Evolutionary conservation across 371 early-diverging fungal genomes (phyloP).

Genomic region (Mortierella sp.): DNA sequence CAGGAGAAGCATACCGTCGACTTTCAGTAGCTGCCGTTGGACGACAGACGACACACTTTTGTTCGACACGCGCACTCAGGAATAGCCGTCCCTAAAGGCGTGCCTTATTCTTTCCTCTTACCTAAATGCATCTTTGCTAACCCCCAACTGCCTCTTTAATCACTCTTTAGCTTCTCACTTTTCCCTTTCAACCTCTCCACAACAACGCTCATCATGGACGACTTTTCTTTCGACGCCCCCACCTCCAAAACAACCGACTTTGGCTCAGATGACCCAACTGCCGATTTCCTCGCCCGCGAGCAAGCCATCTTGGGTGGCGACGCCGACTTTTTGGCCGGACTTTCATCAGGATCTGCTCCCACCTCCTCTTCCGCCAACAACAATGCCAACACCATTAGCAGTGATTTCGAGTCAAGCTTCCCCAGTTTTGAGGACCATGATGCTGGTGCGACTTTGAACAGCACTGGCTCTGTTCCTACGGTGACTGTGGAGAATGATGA

Average conservation of each 20-base stretch:
- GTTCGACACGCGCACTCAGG: neutral
- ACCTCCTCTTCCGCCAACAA: conserved; percentile 25
- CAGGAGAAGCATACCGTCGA: neutral
- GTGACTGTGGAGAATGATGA: conserved; percentile 47
- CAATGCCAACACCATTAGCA: conserved; percentile 29
- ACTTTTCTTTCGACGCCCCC: conserved; percentile 45
- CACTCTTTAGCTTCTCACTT: neutral
- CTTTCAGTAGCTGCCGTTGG: neutral
- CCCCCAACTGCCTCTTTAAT: neutral
- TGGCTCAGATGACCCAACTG: conserved; percentile 80
- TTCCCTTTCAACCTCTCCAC: neutral
- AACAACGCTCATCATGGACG: conserved; percentile 32
- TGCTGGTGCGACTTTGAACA: conserved; percentile 26
- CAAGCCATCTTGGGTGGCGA: conserved; percentile 88
- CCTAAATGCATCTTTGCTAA: neutral
- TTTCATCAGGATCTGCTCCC: conserved; percentile 23
- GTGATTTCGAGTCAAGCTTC: conserved; percentile 49
- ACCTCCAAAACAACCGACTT: conserved; percentile 49
- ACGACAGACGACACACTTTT: neutral
- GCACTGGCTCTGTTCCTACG: neutral
- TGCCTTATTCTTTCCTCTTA: neutral
- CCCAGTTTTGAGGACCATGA: conserved; percentile 53
- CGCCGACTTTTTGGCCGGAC: conserved; percentile 73
- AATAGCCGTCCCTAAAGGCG: neutral
- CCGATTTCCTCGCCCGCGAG: conserved; percentile 95